Evolutionary conservation across 768 basidiomycete genomes (phyloP).

Genomic region (Hemileccinum rubropunctum): DNA sequence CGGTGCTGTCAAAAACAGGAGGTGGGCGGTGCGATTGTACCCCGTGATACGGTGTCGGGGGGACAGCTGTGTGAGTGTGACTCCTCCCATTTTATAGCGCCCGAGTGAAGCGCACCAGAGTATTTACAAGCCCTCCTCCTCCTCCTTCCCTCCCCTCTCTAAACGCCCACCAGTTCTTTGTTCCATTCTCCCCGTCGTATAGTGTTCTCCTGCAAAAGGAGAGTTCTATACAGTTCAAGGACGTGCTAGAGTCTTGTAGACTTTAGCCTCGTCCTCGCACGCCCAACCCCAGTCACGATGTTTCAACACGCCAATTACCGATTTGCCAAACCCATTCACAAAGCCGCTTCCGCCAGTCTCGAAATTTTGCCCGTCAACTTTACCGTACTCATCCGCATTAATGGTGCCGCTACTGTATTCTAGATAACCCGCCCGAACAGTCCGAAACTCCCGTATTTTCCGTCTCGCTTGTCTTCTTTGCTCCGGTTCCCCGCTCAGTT

Average conservation of each 20-base stretch:
- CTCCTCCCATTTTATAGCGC: constrained; percentile 33
- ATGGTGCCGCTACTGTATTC: constrained; percentile 35
- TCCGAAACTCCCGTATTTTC: constrained; percentile 3
- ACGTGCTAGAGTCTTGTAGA: constrained; percentile 43
- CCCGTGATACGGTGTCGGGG: constrained; percentile 25
- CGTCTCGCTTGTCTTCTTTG: constrained; percentile 1
- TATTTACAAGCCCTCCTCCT: constrained; percentile 21
- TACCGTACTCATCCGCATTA: constrained; percentile 21
- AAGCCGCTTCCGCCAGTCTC: constrained; percentile 11
- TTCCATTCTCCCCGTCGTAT: constrained; percentile 6
- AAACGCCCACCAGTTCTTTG: constrained; percentile 6
- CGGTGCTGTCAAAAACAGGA: too few relatives aligned
- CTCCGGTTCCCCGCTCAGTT: constrained; percentile 4
- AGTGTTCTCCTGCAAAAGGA: constrained; percentile 23
- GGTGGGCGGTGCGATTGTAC: constrained; percentile 21
- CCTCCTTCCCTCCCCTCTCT: constrained; percentile 3
- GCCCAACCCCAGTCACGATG: constrained; percentile 39
- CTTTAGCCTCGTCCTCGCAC: constrained; percentile 32
- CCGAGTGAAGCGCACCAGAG: constrained; percentile 22
- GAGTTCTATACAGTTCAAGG: constrained; percentile 28
- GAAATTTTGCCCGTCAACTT: constrained; percentile 12
- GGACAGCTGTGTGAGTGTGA: constrained; percentile 25
- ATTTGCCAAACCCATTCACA: constrained; percentile 22
- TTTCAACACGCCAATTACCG: constrained; percentile 27
- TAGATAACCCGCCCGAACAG: constrained; percentile 32